Evolutionary conservation across 2,329 filamentous ascomycete genomes (phyloP).

Genomic region (Xylariaceae sp.): DNA sequence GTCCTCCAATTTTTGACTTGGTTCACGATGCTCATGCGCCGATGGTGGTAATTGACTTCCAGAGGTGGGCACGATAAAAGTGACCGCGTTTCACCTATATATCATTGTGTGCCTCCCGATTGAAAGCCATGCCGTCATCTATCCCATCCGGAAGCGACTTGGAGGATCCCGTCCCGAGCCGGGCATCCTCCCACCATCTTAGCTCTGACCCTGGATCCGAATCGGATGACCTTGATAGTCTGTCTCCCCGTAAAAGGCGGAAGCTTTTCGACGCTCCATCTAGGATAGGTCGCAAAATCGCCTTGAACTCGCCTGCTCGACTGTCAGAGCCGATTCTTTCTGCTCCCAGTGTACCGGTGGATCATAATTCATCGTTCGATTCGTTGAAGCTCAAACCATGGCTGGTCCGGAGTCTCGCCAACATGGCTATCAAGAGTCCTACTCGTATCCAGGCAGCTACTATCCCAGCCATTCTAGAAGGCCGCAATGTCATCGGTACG

Average conservation of each 20-base stretch:
- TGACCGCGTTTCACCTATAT: neutral
- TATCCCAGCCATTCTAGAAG: constrained; percentile 88
- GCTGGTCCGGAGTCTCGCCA: constrained; percentile 75
- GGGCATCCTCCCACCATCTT: constrained; percentile 8
- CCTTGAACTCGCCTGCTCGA: neutral
- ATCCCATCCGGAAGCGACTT: too few relatives aligned
- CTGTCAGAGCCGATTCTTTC: constrained; percentile 8
- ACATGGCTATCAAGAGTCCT: constrained; percentile 77
- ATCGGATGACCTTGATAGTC: constrained; percentile 45
- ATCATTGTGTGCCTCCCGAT: too few relatives aligned
- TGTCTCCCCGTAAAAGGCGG: constrained; percentile 32
- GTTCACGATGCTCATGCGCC: too few relatives aligned
- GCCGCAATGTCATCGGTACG: constrained; percentile 75
- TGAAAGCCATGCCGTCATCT: too few relatives aligned
- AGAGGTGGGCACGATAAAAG: too few relatives aligned
- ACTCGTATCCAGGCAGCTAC: constrained; percentile 91
- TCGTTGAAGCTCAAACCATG: constrained; percentile 74
- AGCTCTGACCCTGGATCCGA: constrained; percentile 23
- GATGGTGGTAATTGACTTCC: constrained; percentile 5
- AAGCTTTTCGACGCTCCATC: constrained; percentile 20
- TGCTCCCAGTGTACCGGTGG: constrained; percentile 42
- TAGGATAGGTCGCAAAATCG: neutral
- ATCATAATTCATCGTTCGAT: constrained; percentile 57
- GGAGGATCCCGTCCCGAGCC: neutral
- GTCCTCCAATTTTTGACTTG: too few relatives aligned